These are phyloP conservation scores for Fraxinus sp. DNA, from an alignment of 305 asterid species.

Conservation along the genomic window DNA sequence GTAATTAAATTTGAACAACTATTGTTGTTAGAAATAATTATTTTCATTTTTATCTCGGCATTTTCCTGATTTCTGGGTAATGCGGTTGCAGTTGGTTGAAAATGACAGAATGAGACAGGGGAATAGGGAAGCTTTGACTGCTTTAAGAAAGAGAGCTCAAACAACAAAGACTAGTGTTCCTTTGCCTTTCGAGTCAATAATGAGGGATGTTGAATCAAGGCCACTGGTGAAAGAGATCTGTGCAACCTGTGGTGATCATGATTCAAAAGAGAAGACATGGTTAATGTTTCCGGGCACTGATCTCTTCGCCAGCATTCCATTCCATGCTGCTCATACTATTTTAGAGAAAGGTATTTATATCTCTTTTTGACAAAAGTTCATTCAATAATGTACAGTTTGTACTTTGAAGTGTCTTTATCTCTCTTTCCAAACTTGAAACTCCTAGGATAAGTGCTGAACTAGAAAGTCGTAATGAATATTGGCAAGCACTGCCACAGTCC, in stretches of 20 bases:
- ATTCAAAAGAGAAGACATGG: constrained; percentile 67
- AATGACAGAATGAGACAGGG: constrained; percentile 77
- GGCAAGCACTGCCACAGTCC: neutral
- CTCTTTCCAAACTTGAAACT: neutral
- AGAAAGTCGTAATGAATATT: neutral
- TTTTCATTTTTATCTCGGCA: constrained; percentile 1
- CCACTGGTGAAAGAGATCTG: constrained; percentile 83
- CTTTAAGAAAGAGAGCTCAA: constrained; percentile 71
- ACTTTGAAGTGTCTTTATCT: neutral
- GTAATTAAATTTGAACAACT: constrained; percentile 30
- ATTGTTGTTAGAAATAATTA: constrained; percentile 6
- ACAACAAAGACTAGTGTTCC: constrained; percentile 67
- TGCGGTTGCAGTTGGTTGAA: constrained; percentile 67
- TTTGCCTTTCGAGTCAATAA: constrained; percentile 74
- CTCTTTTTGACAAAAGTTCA: neutral
- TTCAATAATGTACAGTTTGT: neutral
- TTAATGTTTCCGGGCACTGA: constrained; percentile 83
- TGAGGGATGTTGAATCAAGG: constrained; percentile 71
- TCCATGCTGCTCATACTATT: constrained; percentile 93
- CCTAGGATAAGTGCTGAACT: neutral
- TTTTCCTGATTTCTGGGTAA: constrained; percentile 5
- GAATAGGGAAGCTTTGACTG: constrained; percentile 86
- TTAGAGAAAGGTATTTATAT: constrained; percentile 61
- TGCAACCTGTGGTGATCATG: constrained; percentile 76
- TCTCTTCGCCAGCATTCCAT: constrained; percentile 62